Conservation (phyloP, 257 asterid species). For the Solanum lycopersicoides region DNA sequence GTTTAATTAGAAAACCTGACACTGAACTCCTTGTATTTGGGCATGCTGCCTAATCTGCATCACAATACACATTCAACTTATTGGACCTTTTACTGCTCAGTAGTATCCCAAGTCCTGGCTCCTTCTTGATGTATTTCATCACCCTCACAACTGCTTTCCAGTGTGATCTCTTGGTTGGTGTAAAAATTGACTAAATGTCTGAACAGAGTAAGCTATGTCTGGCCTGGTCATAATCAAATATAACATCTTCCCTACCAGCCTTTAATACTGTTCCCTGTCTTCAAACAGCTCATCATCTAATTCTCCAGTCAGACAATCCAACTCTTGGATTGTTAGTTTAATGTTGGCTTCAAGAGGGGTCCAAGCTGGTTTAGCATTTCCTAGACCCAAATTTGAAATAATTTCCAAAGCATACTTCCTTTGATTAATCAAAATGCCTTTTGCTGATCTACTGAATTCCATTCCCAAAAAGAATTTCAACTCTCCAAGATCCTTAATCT, state of each 20-base stretch:
- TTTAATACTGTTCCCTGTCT: background rate
- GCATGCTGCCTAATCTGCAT: background rate
- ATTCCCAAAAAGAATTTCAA: background rate
- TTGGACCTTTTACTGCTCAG: background rate
- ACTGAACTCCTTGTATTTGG: background rate
- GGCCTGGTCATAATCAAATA: background rate
- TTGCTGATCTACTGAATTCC: background rate
- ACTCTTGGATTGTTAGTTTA: too few species aligned
- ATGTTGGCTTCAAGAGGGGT: background rate
- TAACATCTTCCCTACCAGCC: background rate
- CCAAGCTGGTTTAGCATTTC: background rate
- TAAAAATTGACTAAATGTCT: background rate
- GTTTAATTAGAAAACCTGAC: background rate
- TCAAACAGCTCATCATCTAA: background rate
- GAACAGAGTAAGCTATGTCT: too few species aligned
- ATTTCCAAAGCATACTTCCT: background rate
- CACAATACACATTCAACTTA: too few species aligned
- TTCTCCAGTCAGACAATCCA: background rate
- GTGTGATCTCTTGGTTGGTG: background rate
- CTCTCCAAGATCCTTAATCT: background rate
- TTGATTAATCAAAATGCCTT: background rate
- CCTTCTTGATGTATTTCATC: background rate
- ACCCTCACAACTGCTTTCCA: background rate
- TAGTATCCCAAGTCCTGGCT: background rate
- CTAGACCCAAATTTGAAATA: too few species aligned